Conservation (phyloP, 2,329 filamentous ascomycete species). For the Penicillium brasilianum region DNA sequence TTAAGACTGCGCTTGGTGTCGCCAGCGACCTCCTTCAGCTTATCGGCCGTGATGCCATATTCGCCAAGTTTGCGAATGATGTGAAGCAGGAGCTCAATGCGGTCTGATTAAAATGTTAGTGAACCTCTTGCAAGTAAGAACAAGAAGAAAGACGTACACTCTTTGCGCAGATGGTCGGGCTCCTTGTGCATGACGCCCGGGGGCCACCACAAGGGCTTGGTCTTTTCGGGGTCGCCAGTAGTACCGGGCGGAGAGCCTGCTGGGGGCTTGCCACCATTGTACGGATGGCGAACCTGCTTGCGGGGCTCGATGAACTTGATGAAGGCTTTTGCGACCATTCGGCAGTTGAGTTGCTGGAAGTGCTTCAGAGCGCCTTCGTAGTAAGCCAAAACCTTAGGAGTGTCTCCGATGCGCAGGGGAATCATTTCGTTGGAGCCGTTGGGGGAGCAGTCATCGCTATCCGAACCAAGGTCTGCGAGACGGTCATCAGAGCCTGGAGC, state of each 20-base stretch:
- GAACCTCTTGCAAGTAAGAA: not conserved
- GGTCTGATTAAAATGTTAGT: slow-evolving; percentile 30
- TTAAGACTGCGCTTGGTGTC: slow-evolving; percentile 47
- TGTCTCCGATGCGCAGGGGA: slow-evolving; percentile 46
- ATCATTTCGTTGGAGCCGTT: slow-evolving; percentile 34
- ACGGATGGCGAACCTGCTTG: slow-evolving; percentile 55
- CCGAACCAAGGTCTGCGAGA: slow-evolving; percentile 28
- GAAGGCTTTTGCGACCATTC: slow-evolving; percentile 52
- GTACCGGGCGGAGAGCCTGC: slow-evolving; percentile 43
- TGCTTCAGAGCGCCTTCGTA: slow-evolving; percentile 49
- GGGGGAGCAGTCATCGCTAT: slow-evolving; percentile 32
- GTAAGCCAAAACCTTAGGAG: slow-evolving; percentile 44
- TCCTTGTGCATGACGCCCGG: slow-evolving; percentile 53
- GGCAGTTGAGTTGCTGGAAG: slow-evolving; percentile 54
- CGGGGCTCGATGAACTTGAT: slow-evolving; percentile 55
- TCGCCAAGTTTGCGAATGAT: slow-evolving; percentile 47
- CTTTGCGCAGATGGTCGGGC: slow-evolving; percentile 55
- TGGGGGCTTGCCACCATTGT: slow-evolving; percentile 51
- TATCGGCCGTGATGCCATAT: slow-evolving; percentile 44
- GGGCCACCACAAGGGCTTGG: slow-evolving; percentile 54
- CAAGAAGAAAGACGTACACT: slow-evolving; percentile 41
- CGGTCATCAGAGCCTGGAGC: slow-evolving; percentile 26
- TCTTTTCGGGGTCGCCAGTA: slow-evolving; percentile 49
- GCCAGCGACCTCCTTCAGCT: slow-evolving; percentile 47
- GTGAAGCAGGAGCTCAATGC: slow-evolving; percentile 47